These are phyloP conservation scores for Aspergillus puulaauensis DNA, from an alignment of 2,329 filamentous ascomycete genomes.

Conservation along the genomic window DNA sequence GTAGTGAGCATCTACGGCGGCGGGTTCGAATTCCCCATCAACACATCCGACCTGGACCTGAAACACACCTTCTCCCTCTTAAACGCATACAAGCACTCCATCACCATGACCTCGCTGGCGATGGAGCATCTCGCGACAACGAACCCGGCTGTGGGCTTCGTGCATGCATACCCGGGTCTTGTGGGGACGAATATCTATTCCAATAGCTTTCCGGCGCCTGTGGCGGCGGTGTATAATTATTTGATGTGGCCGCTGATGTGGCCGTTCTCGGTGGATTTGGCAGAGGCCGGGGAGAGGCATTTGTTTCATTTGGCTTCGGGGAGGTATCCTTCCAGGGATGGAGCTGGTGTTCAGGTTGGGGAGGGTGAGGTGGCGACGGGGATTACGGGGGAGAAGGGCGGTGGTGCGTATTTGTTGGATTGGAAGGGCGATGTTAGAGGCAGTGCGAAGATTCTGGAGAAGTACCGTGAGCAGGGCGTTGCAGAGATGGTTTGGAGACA, in stretches of 20 bases:
- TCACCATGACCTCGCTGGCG: slow-evolving; percentile 51
- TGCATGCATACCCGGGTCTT: slow-evolving; percentile 50
- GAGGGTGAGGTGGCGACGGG: neutral
- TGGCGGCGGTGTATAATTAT: slow-evolving; percentile 11
- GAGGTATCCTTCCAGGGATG: slow-evolving; percentile 8
- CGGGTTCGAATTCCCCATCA: slow-evolving; percentile 51
- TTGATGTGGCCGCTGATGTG: slow-evolving; percentile 7
- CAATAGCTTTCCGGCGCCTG: slow-evolving; percentile 7
- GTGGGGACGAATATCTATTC: slow-evolving; percentile 46
- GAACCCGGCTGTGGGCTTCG: slow-evolving; percentile 49
- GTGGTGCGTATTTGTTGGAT: slow-evolving; percentile 15
- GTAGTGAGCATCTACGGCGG: slow-evolving; percentile 55
- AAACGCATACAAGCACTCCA: slow-evolving; percentile 39
- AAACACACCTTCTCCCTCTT: slow-evolving; percentile 23
- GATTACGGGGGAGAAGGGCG: slow-evolving; percentile 1
- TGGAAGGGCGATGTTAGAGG: slow-evolving; percentile 13
- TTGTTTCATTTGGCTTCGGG: slow-evolving; percentile 13
- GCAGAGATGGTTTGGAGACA: slow-evolving; percentile 13
- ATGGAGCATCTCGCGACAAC: slow-evolving; percentile 50
- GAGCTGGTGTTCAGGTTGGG: neutral
- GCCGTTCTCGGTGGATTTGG: slow-evolving; percentile 9
- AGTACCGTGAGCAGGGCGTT: slow-evolving; percentile 12
- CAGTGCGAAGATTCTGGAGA: slow-evolving; percentile 1
- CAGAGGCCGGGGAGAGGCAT: slow-evolving; percentile 15
- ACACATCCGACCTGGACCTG: slow-evolving; percentile 45